phyloP scores from a whole-genome alignment of 164 flowering plant species.

The Chimonanthus praecox region DNA sequence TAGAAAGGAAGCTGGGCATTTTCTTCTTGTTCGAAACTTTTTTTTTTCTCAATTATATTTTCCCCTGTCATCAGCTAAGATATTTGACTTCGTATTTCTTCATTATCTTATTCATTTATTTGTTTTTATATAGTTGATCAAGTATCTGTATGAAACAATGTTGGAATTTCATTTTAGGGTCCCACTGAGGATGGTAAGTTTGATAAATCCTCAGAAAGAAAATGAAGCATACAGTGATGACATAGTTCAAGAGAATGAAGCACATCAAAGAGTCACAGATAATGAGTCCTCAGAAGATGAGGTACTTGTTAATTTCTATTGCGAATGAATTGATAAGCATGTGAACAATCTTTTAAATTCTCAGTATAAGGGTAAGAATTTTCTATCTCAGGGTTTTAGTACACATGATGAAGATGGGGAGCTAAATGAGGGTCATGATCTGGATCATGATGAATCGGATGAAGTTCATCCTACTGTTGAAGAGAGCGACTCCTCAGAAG shows the following conservation, averaged over 20 bases:
- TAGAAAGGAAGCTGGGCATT: too few relatives aligned
- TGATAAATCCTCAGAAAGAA: neutral
- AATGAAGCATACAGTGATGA: neutral
- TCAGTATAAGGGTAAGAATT: neutral
- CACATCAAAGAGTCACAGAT: neutral
- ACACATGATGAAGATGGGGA: neutral
- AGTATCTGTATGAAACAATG: neutral
- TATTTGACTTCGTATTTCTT: neutral
- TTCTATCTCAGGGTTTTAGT: constrained; percentile 3
- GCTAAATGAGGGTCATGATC: neutral
- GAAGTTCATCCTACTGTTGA: constrained; percentile 14
- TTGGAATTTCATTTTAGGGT: constrained; percentile 3
- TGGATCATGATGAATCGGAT: constrained; percentile 14
- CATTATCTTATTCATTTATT: neutral
- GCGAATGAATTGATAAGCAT: neutral
- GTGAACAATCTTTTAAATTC: neutral
- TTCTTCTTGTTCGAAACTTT: too few relatives aligned
- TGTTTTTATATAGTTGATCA: neutral
- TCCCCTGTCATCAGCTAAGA: too few relatives aligned
- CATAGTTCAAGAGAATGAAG: constrained; percentile 2
- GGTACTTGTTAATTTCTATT: constrained; percentile 8
- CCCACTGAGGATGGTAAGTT: neutral
- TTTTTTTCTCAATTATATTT: too few relatives aligned
- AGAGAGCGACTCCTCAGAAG: constrained; percentile 53
- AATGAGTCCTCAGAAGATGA: constrained; percentile 8